Percentiles rank a stretch among this genome's conserved stretches.
Conservation (phyloP, 805 yeast genomes). For the Candida tammaniensis region DNA sequence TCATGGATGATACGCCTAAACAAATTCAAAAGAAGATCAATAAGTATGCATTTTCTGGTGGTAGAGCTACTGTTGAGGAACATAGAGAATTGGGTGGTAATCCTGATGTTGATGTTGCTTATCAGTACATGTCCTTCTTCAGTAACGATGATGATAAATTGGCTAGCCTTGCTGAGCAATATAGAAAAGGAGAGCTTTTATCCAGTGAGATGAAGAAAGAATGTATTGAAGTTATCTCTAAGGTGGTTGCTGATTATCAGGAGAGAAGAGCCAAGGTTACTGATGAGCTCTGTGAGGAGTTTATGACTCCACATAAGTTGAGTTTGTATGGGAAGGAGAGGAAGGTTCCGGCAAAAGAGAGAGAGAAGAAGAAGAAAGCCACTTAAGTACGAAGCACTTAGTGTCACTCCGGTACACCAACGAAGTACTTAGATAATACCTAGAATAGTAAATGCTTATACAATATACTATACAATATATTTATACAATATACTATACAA, state of each 20-base stretch:
- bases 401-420: too few species aligned
- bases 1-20: slow-evolving; percentile 91
- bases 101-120: slow-evolving; percentile 94
- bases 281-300: slow-evolving; percentile 57
- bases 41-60: slow-evolving; percentile 96
- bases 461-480: too few species aligned
- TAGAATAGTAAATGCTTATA: too few species aligned
- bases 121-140: slow-evolving; percentile 88
- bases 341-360: slow-evolving; percentile 62
- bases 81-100: slow-evolving; percentile 90
- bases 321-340: slow-evolving; percentile 73
- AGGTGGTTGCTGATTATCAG: slow-evolving; percentile 80
- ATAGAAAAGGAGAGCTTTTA: slow-evolving; percentile 75
- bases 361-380: slow-evolving; percentile 33
- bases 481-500: too few species aligned
- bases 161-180: slow-evolving; percentile 56
- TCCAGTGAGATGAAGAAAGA: slow-evolving; percentile 92
- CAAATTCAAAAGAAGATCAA: slow-evolving; percentile 92
- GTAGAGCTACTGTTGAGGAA: slow-evolving; percentile 81
- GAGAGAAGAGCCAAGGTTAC: slow-evolving; percentile 66
- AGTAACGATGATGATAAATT: slow-evolving; percentile 83
- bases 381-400: too few species aligned
- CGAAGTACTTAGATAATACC: too few species aligned
- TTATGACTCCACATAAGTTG: slow-evolving; percentile 83
- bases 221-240: slow-evolving; percentile 77